Percentiles rank a stretch among this genome's conserved stretches.
Evolutionary conservation across 805 yeast species (phyloP).

Genomic region (Metschnikowia proteae): DNA sequence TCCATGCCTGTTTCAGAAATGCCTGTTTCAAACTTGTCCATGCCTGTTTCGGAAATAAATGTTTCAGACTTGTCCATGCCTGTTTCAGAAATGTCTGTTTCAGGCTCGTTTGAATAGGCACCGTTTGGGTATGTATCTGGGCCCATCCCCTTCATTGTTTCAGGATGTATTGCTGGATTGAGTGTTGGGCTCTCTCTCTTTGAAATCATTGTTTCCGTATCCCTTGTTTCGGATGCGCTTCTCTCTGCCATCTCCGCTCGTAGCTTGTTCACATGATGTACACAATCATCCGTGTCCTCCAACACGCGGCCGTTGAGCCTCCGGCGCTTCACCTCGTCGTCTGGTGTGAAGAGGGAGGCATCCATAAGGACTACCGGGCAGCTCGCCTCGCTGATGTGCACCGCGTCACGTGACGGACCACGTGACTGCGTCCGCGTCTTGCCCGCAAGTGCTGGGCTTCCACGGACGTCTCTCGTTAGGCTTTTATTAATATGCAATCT

Average conservation of each 20-base stretch:
- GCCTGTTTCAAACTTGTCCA: too few relatives aligned
- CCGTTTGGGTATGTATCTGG: too few relatives aligned
- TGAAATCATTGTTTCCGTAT: background rate
- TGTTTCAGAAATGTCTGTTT: too few relatives aligned
- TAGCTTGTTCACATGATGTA: constrained; percentile 18
- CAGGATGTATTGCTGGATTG: too few relatives aligned
- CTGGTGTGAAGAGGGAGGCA: background rate
- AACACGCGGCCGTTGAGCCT: constrained; percentile 11
- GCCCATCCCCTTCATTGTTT: too few relatives aligned
- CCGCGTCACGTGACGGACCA: background rate
- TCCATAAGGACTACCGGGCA: background rate
- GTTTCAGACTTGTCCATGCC: too few relatives aligned
- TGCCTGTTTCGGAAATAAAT: too few relatives aligned
- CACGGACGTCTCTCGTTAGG: background rate
- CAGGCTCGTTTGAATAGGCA: too few relatives aligned
- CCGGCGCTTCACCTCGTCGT: constrained; percentile 3
- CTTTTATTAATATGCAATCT: constrained; percentile 1
- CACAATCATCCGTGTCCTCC: constrained; percentile 20
- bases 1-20: too few relatives aligned
- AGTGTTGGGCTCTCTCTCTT: too few relatives aligned
- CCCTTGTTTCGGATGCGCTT: background rate
- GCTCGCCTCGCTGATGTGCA: background rate
- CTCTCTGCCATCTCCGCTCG: constrained; percentile 3
- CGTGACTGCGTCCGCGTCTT: background rate
- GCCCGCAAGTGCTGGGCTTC: too few relatives aligned